phyloP scores from a whole-genome alignment of 2,329 filamentous ascomycete species.

The Curvularia sp. region DNA sequence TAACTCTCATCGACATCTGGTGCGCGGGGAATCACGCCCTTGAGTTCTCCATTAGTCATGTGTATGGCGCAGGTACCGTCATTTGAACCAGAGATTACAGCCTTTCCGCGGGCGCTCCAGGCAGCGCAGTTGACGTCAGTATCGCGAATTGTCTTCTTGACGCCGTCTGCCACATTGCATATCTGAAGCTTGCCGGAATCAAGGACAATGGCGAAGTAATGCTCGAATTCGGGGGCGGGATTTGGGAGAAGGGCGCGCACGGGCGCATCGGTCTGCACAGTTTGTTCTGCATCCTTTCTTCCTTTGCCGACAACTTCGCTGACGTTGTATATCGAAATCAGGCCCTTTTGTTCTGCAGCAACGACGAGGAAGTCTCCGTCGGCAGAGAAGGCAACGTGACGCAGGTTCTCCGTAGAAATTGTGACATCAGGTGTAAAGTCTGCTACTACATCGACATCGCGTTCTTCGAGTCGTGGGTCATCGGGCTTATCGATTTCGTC shows the following conservation, averaged over 20 bases:
- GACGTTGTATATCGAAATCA: slow-evolving; percentile 79
- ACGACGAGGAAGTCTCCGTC: slow-evolving; percentile 85
- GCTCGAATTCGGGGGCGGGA: slow-evolving; percentile 73
- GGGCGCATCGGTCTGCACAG: slow-evolving; percentile 76
- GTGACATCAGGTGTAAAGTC: slow-evolving; percentile 75
- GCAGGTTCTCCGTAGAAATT: slow-evolving; percentile 77
- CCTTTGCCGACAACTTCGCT: slow-evolving; percentile 69
- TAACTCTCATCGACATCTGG: slow-evolving; percentile 66
- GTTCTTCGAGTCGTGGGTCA: slow-evolving; percentile 16
- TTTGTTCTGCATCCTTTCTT: slow-evolving; percentile 70
- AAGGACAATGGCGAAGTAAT: slow-evolving; percentile 82
- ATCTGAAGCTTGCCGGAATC: slow-evolving; percentile 81
- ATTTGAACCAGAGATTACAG: slow-evolving; percentile 82
- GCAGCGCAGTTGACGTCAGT: slow-evolving; percentile 80
- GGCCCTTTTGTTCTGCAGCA: slow-evolving; percentile 80
- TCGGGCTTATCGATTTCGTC: slow-evolving; percentile 14
- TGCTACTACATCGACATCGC: slow-evolving; percentile 69
- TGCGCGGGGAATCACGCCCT: slow-evolving; percentile 80
- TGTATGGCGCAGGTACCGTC: slow-evolving; percentile 84
- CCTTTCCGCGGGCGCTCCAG: slow-evolving; percentile 94
- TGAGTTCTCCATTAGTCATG: slow-evolving; percentile 78
- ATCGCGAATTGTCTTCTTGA: slow-evolving; percentile 63
- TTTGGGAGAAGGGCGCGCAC: slow-evolving; percentile 81
- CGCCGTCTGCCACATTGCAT: slow-evolving; percentile 74
- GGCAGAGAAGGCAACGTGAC: slow-evolving; percentile 89